Base-by-base conservation (phyloP, 148 eudicot species). In the Vaccinium darrowii region DNA sequence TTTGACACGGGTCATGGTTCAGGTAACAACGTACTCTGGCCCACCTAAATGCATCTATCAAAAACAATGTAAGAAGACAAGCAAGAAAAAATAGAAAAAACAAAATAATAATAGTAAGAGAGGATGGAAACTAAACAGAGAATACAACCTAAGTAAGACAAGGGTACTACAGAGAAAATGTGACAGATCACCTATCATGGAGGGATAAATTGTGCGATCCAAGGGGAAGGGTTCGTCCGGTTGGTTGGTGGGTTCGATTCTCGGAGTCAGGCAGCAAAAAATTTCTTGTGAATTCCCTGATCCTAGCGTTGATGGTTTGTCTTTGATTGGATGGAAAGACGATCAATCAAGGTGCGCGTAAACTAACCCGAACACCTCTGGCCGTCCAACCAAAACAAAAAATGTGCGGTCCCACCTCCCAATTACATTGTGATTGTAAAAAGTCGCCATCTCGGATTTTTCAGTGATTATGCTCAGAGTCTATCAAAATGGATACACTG, bases 1-100 rank as follows among this genome's bases (percentile, higher is more conserved):
- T 69, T 69, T 25, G 49, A 51, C 77, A 74, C n/a, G 49, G 81
- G 82, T 81, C 47, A 81, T 84, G 88, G 88, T 83, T 86, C 84
- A 86, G 88, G 86, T 83, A 84, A 60, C 47, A 43, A 43, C 39
- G 39, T 36, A 3, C 21, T 27, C 21, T 83, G 88, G 86, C 57
- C 88, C 88, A 83, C 76, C 74, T 77, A 53, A 54, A 79, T 79
- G 74, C 14, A 56, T 62, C 71, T 53, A 56, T 74, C 67, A 52
- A 62, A 6, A 3, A 13, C 63, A 62, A 84, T 36, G 15, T 21
- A n/a, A 27, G 33, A 53, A 69, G 25, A 83, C 74, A 86, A 86
- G 51, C n/a, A 47, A 11, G 14, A 36, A 86, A 86, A 9, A 83
- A 36, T 19, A 53, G 30, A 0, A 13, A 81, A 27, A 72, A 6